Base-by-base conservation (phyloP, 2,329 filamentous ascomycete species). In the Nigrospora oryzae region DNA sequence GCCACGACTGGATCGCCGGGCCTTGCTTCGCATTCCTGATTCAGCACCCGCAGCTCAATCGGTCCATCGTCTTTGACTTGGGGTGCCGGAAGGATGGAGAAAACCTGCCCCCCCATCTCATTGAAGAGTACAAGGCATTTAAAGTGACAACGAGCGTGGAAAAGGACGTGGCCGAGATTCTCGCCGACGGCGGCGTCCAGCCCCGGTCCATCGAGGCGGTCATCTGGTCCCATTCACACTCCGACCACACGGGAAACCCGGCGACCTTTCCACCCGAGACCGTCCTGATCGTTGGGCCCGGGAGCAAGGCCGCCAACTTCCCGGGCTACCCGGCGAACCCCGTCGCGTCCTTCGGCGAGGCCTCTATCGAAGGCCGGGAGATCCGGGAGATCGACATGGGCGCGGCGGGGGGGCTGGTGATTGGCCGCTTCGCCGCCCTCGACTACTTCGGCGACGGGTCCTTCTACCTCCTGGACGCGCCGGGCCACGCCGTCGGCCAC, bases 201-300 rank as follows among this genome's bases (percentile, higher is more conserved):
- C 46, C 47, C 3, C 41, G 40, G 42, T 42, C 41, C 7, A 42
- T 55, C 36, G 50, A 53, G 41, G 53, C 51, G 30, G 40, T 74
- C 5, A 60, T 74, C 28, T 55, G 70, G 15, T 67, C 63, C 47
- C 71, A 75, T 46, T 60, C 64, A 5, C 70, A 75, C 50, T 69
- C 69, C 55, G 71, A 75, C 53, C 71, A 74, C 48, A 64, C 65
- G 30, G 73, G 71, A 38, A 68, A 70, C 13, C 68, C 70, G 0
- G 57, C 61, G 13, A 65, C 69, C 47, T 75, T 74, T 51, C 51
- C 58, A 1, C 60, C 63, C 13, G 58, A 63, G 0, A 60, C 63
- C 7, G 70, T 73, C 43, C 52, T 72, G 2, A 62, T 74, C 34
- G 73, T 50, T 7, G 48, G 48, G 14, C 48, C 48, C 2, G 48